Evolutionary conservation across 2,329 filamentous ascomycete genomes (phyloP).

Genomic region (Fusarium veterinarium): DNA sequence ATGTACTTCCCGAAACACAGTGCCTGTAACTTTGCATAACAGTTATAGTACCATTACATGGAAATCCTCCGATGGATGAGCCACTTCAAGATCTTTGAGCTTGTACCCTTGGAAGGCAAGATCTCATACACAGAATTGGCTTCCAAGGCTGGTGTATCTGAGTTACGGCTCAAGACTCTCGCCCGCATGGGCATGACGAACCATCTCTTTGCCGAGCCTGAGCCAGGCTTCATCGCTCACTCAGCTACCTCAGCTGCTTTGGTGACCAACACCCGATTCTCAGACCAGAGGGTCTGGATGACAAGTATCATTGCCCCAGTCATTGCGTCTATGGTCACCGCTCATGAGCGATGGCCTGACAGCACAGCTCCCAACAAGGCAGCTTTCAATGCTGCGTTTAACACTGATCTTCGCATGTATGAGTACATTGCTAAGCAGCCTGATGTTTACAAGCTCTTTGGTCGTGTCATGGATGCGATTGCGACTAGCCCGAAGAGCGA

Average conservation of each 20-base stretch:
- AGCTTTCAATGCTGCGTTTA: not conserved
- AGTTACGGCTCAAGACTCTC: not conserved
- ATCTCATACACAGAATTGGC: not conserved
- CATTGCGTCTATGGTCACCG: not conserved
- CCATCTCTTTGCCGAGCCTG: not conserved
- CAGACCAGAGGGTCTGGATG: not conserved
- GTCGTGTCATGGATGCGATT: not conserved
- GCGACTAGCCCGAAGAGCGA: not conserved
- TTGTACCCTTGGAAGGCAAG: not conserved
- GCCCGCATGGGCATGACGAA: not conserved
- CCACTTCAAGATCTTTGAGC: not conserved
- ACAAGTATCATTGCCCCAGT: not conserved
- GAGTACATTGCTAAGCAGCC: not conserved
- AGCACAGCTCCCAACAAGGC: not conserved
- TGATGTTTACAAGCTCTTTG: not conserved
- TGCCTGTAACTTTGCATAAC: accelerated
- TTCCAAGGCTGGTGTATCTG: not conserved
- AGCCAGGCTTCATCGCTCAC: not conserved
- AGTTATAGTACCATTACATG: not conserved
- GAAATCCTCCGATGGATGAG: constrained; percentile 5
- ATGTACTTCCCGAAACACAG: accelerated
- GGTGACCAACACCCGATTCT: not conserved
- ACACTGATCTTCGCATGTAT: not conserved
- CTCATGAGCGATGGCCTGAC: not conserved
- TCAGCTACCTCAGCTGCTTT: not conserved